Evolutionary conservation across 1,284 basidiomycete genomes (phyloP).

Genomic region (Cutaneotrichosporon sp.): DNA sequence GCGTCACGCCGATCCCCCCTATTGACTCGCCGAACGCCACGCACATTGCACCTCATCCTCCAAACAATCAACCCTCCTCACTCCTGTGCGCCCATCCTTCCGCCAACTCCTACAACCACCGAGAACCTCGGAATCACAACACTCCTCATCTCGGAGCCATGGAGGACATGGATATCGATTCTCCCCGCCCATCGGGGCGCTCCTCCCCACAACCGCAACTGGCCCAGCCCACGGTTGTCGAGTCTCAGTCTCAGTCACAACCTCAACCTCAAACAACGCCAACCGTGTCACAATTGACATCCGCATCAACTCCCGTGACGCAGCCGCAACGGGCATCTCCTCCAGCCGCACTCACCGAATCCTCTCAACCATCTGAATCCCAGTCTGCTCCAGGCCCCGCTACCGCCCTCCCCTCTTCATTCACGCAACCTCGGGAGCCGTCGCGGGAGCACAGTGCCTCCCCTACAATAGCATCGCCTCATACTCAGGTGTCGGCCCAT

Average conservation of each 20-base stretch:
- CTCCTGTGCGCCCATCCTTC: not conserved
- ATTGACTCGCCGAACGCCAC: not conserved
- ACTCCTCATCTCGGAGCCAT: not conserved
- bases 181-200: slow-evolving; percentile 5
- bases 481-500: not conserved
- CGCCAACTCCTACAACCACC: slow-evolving; percentile 6
- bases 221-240: not conserved
- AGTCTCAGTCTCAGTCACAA: slow-evolving; percentile 11
- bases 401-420: not conserved
- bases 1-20: not conserved
- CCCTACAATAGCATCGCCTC: not conserved
- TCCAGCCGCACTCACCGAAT: not conserved
- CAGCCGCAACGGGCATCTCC: not conserved
- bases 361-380: not conserved
- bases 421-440: not conserved
- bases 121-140: not conserved
- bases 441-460: not conserved
- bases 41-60: not conserved
- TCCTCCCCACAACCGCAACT: slow-evolving; percentile 18
- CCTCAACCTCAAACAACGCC: slow-evolving; percentile 9
- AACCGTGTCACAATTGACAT: not conserved
- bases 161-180: slow-evolving; percentile 25
- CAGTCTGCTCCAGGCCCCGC: not conserved
- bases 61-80: not conserved
- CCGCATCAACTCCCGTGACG: not conserved